A percentile compares a stretch with the other conserved stretches of the same genome.
phyloP scores from a whole-genome alignment of 2,329 filamentous ascomycete species.

The Rhytidhysteron rufulum region DNA sequence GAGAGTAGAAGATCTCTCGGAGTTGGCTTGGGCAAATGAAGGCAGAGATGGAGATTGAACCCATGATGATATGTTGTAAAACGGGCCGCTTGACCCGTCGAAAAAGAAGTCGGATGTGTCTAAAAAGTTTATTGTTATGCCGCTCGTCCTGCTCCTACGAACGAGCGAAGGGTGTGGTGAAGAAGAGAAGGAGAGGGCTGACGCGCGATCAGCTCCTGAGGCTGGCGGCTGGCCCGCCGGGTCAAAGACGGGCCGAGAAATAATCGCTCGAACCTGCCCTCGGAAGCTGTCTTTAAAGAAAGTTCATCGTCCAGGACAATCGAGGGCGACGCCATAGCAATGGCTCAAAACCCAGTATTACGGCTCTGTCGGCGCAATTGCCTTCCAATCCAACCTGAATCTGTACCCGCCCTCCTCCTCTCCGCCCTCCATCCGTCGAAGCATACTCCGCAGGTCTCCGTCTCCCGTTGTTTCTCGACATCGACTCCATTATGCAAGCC shows the following conservation, averaged over 20 bases:
- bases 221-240: too few species aligned
- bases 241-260: too few species aligned
- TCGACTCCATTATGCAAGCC: slow-evolving; percentile 45
- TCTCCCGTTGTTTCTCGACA: slow-evolving; percentile 52
- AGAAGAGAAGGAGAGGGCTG: too few species aligned
- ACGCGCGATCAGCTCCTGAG: background rate
- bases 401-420: slow-evolving; percentile 22
- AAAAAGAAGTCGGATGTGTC: background rate
- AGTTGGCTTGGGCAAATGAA: background rate
- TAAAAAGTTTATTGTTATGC: background rate
- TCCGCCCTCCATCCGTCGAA: slow-evolving; percentile 21
- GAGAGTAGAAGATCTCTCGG: slow-evolving; percentile 2
- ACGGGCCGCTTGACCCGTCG: slow-evolving; percentile 3
- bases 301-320: background rate
- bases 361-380: slow-evolving; percentile 23
- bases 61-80: background rate
- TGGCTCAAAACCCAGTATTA: slow-evolving; percentile 25
- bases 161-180: background rate
- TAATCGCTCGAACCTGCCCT: too few species aligned
- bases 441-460: slow-evolving; percentile 39
- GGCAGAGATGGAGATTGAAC: background rate
- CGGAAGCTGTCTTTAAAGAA: too few species aligned
- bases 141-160: background rate
- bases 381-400: slow-evolving; percentile 13
- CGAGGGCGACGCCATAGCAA: slow-evolving; percentile 13